Conservation (phyloP, 1,284 basidiomycete genomes). For the Irpex sp. region DNA sequence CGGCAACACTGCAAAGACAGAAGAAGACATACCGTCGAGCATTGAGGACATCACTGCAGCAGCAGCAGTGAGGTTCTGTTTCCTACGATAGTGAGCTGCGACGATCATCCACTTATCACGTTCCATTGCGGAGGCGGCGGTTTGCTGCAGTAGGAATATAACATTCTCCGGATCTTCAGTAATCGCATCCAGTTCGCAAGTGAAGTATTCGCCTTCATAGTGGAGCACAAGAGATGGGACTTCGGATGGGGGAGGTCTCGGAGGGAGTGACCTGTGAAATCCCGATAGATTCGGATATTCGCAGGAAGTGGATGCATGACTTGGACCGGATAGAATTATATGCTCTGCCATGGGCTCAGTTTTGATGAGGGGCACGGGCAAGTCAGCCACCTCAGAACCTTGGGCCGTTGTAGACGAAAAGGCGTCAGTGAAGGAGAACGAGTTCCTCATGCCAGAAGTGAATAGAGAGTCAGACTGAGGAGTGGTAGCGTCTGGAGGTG, state of each 20-base stretch:
- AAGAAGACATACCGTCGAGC: slow-evolving; percentile 37
- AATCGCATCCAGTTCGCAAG: slow-evolving; percentile 38
- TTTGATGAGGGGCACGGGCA: not conserved
- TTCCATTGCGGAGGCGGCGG: slow-evolving; percentile 31
- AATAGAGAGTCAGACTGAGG: not conserved
- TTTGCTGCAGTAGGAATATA: slow-evolving; percentile 40
- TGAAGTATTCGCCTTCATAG: slow-evolving; percentile 20
- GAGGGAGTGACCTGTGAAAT: not conserved
- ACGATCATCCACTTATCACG: slow-evolving; percentile 54
- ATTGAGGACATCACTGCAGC: slow-evolving; percentile 41
- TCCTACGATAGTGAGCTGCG: slow-evolving; percentile 47
- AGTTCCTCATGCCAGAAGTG: not conserved
- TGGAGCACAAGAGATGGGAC: slow-evolving; percentile 10
- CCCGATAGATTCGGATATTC: not conserved
- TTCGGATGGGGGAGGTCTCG: not conserved
- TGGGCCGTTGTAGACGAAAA: not conserved
- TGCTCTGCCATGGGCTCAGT: not conserved
- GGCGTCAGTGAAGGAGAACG: not conserved
- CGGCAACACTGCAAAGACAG: not conserved
- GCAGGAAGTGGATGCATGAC: not conserved
- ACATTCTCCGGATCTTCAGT: slow-evolving; percentile 40
- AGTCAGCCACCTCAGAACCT: not conserved
- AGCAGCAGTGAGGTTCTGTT: slow-evolving; percentile 41
- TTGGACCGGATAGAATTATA: not conserved
- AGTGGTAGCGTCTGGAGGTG: not conserved